Percentiles rank a stretch among this genome's conserved stretches.
Evolutionary conservation across 1,139 yeast species (phyloP).

Genomic region (Zygosaccharomyces pseudobailii): DNA sequence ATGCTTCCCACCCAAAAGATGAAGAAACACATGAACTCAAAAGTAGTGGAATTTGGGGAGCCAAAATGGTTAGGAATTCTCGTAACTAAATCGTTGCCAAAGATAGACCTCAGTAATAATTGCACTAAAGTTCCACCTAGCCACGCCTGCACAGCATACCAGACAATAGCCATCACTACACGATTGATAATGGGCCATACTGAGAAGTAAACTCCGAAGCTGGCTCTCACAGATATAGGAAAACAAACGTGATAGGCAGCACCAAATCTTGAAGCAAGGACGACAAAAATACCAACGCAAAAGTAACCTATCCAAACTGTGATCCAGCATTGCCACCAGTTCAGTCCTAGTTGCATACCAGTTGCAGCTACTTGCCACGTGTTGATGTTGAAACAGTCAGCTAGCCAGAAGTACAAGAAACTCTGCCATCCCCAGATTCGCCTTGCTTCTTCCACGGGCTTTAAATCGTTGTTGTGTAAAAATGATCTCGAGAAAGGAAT

Average conservation of each 20-base stretch:
- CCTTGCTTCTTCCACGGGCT: constrained; percentile 60
- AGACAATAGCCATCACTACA: constrained; percentile 75
- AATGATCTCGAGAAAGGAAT: constrained; percentile 44
- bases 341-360: constrained; percentile 66
- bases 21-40: constrained; percentile 67
- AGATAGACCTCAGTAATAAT: constrained; percentile 62
- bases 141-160: constrained; percentile 83
- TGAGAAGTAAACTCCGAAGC: constrained; percentile 76
- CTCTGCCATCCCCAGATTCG: constrained; percentile 81
- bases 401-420: constrained; percentile 75
- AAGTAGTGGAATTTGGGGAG: constrained; percentile 55
- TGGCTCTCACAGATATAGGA: constrained; percentile 68
- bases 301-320: constrained; percentile 74
- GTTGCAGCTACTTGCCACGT: constrained; percentile 91
- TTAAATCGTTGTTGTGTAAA: constrained; percentile 65
- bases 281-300: constrained; percentile 58
- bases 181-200: constrained; percentile 77
- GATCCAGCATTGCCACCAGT: constrained; percentile 89
- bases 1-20: constrained; percentile 71
- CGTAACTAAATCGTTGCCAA: constrained; percentile 52
- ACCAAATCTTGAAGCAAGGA: constrained; percentile 65
- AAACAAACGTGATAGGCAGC: constrained; percentile 70
- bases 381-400: constrained; percentile 81
- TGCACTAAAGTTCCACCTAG: constrained; percentile 80
- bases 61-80: constrained; percentile 51